Base-by-base conservation (phyloP, 2,329 filamentous ascomycete species). In the Penicillium rolfsii region DNA sequence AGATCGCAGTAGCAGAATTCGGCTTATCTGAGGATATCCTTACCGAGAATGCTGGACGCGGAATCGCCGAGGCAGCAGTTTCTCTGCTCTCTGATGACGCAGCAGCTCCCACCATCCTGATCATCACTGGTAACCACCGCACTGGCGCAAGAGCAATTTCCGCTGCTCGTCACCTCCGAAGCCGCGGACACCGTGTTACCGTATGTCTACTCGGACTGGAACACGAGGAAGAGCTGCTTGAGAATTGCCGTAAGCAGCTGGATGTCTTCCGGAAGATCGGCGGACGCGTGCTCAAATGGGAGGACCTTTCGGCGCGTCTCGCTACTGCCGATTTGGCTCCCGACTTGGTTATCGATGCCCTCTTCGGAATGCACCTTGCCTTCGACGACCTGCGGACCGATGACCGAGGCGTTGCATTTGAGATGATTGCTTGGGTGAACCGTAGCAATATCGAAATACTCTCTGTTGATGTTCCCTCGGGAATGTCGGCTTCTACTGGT, bases 101-200 rank as follows among this genome's bases (percentile, higher is more conserved):
- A 40, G 77, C 81, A 16, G 78, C 82, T 33, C 83, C 85, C 0
- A 84, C 86, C 6, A 81, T 89, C 53, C 87, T 96, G 24, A 86
- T 98, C 6, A 83, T 98, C n/a, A 93, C 91, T 0, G 94, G 95
- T n/a, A 98, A 97, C 75, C 94, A 97, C 76, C 92, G 92, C 67
- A 93, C 89, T 0, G 93, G 94, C 41, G 89, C 91, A 40, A 85
- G 94, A 60, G 92, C 93, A 3, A 84, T 98, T 56, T 91, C 92
- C 14, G 93, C 93, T 4, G 93, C 89, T 30, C 87, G 95, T 4
- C 93, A 98, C 74, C 84, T 98, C 8, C 87, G 91, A 55, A 94
- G 93, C 72, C 91, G 93, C 65, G 90, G 91, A 22, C 81, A 91
- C 57, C 89, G 91, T 58, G 88, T 96, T 40, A 85, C 96, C 49